A percentile compares a stretch with the other conserved stretches of the same genome.
Conservation (phyloP, 352 stramenopile genomes). For the Blastocystis sp. region DNA sequence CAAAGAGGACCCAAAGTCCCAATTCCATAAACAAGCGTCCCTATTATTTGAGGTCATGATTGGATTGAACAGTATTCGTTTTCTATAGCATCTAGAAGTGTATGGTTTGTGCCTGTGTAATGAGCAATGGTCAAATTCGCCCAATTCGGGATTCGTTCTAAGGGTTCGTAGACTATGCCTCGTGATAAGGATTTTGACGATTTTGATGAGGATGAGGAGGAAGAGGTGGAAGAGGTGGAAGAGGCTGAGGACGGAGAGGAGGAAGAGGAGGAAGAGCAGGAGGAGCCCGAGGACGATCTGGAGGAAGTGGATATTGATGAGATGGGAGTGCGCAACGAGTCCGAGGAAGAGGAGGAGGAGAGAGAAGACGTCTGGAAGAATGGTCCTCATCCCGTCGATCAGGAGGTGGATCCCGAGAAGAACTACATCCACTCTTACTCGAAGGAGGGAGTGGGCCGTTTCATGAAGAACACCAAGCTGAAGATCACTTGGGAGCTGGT, state of each 20-base stretch:
- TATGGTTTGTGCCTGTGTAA: too few species aligned
- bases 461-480: background rate
- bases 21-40: background rate
- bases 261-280: constrained; percentile 62
- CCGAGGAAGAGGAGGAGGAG: constrained; percentile 68
- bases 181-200: constrained; percentile 27
- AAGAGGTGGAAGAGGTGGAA: constrained; percentile 28
- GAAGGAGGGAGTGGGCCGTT: constrained; percentile 53
- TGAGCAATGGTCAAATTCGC: background rate
- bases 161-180: background rate
- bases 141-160: background rate
- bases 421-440: constrained; percentile 65
- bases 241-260: constrained; percentile 65
- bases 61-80: background rate
- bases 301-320: constrained; percentile 69
- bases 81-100: background rate
- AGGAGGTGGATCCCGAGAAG: constrained; percentile 66
- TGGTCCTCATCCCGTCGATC: constrained; percentile 67
- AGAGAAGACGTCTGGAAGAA: constrained; percentile 68
- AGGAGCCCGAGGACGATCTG: constrained; percentile 61
- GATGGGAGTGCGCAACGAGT: constrained; percentile 59
- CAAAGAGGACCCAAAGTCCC: background rate
- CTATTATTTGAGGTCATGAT: background rate
- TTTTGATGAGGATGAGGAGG: constrained; percentile 44
- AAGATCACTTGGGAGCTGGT: too few species aligned